Evolutionary conservation across 2,329 filamentous ascomycete species (phyloP).

Genomic region (Hypoxylon sp.): DNA sequence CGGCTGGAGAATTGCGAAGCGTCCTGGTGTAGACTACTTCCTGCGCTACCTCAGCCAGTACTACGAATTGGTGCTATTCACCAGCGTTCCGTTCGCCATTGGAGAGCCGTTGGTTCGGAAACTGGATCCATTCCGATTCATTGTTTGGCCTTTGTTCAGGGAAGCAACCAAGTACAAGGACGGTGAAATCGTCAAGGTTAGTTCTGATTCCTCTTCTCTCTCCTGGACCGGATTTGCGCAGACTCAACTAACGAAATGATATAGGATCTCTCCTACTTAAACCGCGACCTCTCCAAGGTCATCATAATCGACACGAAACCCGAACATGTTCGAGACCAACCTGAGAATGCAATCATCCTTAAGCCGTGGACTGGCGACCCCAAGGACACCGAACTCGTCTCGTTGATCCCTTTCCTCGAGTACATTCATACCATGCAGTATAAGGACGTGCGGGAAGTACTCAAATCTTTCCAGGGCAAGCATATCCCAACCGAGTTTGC

Average conservation of each 20-base stretch:
- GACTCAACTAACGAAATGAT: not conserved
- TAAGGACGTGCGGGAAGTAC: slow-evolving; percentile 84
- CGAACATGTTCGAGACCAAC: slow-evolving; percentile 86
- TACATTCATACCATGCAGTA: slow-evolving; percentile 96
- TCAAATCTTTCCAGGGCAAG: slow-evolving; percentile 90
- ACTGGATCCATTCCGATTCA: slow-evolving; percentile 93
- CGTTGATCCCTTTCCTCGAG: slow-evolving; percentile 95
- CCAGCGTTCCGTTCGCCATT: slow-evolving; percentile 84
- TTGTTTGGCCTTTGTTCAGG: slow-evolving; percentile 93
- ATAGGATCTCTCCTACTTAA: slow-evolving; percentile 96
- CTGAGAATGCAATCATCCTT: slow-evolving; percentile 95
- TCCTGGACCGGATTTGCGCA: not conserved
- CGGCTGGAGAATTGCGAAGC: slow-evolving; percentile 94
- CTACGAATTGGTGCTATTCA: slow-evolving; percentile 98
- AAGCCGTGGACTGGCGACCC: slow-evolving; percentile 89
- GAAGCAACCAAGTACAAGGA: slow-evolving; percentile 98
- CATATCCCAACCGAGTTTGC: slow-evolving; percentile 93
- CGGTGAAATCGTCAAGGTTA: slow-evolving; percentile 94
- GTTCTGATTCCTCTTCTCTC: slow-evolving; percentile 35
- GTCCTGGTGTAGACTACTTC: slow-evolving; percentile 97
- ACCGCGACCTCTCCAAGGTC: slow-evolving; percentile 94
- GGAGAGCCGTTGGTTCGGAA: slow-evolving; percentile 92
- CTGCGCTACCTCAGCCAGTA: slow-evolving; percentile 96
- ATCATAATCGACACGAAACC: slow-evolving; percentile 92
- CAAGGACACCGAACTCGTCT: slow-evolving; percentile 87